A percentile compares a stretch with the other conserved stretches of the same genome.
Evolutionary conservation across 306 rosid genomes (phyloP).

Genomic region (Quercus alba): DNA sequence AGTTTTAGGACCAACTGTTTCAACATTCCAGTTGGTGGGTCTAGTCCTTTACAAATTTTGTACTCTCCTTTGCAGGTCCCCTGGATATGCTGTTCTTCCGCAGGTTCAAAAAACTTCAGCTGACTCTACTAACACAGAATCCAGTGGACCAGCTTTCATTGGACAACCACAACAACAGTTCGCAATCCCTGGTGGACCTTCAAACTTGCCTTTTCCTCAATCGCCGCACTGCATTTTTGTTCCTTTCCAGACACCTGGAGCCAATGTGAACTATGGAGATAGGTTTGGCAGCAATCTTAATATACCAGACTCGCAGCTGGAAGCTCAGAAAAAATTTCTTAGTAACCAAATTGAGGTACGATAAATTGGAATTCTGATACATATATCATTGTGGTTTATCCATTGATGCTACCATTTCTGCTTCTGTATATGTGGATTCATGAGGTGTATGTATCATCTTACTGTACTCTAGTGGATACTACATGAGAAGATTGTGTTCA

Average conservation of each 20-base stretch:
- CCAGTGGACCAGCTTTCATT: slow-evolving; percentile 36
- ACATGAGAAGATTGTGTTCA: background rate
- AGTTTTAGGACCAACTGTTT: slow-evolving; percentile 7
- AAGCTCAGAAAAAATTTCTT: slow-evolving; percentile 57
- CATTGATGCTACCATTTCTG: background rate
- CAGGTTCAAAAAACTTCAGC: slow-evolving; percentile 36
- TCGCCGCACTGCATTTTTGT: slow-evolving; percentile 35
- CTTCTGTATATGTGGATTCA: no score
- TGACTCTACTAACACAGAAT: slow-evolving; percentile 32
- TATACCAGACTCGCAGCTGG: slow-evolving; percentile 42
- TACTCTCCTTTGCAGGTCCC: slow-evolving; percentile 46
- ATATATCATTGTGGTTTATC: background rate
- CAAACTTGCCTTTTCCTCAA: slow-evolving; percentile 47
- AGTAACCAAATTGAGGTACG: slow-evolving; percentile 69
- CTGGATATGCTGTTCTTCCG: slow-evolving; percentile 57
- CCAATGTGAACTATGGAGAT: slow-evolving; percentile 34
- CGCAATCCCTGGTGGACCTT: slow-evolving; percentile 45
- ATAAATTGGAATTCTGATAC: background rate
- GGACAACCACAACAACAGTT: slow-evolving; percentile 44
- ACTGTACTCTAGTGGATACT: background rate
- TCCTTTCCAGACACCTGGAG: slow-evolving; percentile 38
- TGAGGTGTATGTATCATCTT: no score
- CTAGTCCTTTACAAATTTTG: background rate
- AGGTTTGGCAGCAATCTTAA: slow-evolving; percentile 41
- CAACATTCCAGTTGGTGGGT: slow-evolving; percentile 3